These are phyloP conservation scores for Evernia prunastri DNA, from an alignment of 495 filamentous ascomycete species.

Conservation along the genomic window DNA sequence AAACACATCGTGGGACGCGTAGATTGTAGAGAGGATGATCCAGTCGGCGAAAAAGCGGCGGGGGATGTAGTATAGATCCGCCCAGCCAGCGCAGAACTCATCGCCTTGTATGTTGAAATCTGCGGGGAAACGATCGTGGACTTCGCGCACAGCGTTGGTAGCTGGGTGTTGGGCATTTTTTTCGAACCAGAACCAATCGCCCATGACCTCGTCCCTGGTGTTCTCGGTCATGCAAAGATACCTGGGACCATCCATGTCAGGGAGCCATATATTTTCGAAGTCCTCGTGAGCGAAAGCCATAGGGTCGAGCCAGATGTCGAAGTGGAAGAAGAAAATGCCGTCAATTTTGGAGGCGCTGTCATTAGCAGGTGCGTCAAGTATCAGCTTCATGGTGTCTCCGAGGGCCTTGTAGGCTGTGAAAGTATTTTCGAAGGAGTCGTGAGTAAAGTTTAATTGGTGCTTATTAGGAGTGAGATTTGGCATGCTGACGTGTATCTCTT, in stretches of 20 bases:
- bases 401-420: conserved; percentile 20
- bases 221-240: conserved; percentile 21
- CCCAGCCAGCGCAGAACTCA: conserved; percentile 28
- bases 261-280: conserved; percentile 23
- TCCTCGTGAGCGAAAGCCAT: conserved; percentile 18
- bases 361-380: conserved; percentile 22
- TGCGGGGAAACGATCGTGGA: conserved; percentile 9
- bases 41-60: conserved; percentile 28
- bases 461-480: conserved; percentile 3
- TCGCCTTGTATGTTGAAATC: conserved; percentile 18
- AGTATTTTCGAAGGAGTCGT: conserved; percentile 20
- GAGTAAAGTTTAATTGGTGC: conserved; percentile 22
- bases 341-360: conserved; percentile 11
- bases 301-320: conserved; percentile 28
- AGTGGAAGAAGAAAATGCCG: conserved; percentile 27
- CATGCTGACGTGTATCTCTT: conserved; percentile 25
- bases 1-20: conserved; percentile 15
- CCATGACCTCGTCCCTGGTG: background rate
- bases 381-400: conserved; percentile 25
- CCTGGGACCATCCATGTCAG: conserved; percentile 16
- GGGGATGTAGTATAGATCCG: conserved; percentile 30
- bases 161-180: conserved; percentile 14
- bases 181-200: conserved; percentile 19
- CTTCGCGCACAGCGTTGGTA: conserved; percentile 8
- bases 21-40: conserved; percentile 22